Evolutionary conservation across 2,329 filamentous ascomycete species (phyloP), one percentile per base, ranked within the genome.

Genomic region (Onygenales sp.): DNA sequence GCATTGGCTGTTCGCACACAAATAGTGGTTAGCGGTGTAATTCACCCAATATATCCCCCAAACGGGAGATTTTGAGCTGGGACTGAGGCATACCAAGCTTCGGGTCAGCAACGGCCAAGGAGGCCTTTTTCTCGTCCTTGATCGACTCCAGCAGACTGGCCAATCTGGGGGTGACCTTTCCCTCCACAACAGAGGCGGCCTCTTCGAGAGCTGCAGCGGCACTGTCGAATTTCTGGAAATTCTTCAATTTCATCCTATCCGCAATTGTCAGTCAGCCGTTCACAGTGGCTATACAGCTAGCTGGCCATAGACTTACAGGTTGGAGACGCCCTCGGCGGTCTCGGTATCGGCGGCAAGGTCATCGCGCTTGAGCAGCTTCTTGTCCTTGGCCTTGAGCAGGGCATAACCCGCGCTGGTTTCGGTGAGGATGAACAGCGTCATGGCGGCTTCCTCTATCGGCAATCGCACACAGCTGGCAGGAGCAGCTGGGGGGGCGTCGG

Each of bases 361-460:
- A 74, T 92, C 86, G 66, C 87, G 85, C 74, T 95, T 93, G 61
- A 98, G 79, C 56, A 97, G 82, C 79, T 97, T 97, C 83, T 96
- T 97, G 81, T 97, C 92, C 72, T 91, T 89, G 64, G 92, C 87
- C 81, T 98, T 97, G 78, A 98, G 90, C 71, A 98, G 83, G 73
- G 91, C 93, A 78, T 97, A 97, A 71, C 93, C 95, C 64, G 91
- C 91, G 74, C 88, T 88, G 71, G 91, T 96, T 77, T 96, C 91
- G 67, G 86, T 86, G 65, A 96, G 84, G 75, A 96, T 87, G 75
- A 95, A 94, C 70, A 93, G 84, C 76, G 87, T 86, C 87, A 93
- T 93, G 61, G 62, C 83, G 59, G 60, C 54, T 60, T 43, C 48
- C 58, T 43, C 11, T 34, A 48, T 17, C 21, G 4, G 21, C 21